phyloP scores from a whole-genome alignment of 2,329 filamentous ascomycete species.

The Colletotrichum tamarilloi region DNA sequence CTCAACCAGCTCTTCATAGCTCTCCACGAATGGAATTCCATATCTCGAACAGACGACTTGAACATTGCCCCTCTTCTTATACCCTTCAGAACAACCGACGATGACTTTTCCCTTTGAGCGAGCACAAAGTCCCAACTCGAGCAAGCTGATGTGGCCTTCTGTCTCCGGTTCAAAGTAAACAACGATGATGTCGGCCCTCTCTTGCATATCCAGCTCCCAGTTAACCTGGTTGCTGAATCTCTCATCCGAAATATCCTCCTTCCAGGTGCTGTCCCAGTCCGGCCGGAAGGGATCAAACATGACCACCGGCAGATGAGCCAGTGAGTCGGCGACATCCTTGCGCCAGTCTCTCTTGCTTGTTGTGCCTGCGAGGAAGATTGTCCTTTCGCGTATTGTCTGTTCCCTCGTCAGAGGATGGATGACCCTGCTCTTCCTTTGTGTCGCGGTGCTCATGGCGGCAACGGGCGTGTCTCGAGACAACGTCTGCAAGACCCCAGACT shows the following conservation, averaged over 20 bases:
- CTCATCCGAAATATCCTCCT: constrained; percentile 57
- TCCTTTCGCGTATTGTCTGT: constrained; percentile 30
- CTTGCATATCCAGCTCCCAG: constrained; percentile 71
- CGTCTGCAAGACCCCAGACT: not conserved
- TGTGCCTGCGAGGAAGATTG: constrained; percentile 69
- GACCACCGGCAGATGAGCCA: constrained; percentile 60
- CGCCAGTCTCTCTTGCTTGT: constrained; percentile 66
- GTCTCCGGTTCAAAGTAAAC: constrained; percentile 67
- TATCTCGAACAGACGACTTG: constrained; percentile 64
- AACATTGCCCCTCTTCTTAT: constrained; percentile 71
- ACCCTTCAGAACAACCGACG: constrained; percentile 63
- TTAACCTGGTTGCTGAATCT: constrained; percentile 65
- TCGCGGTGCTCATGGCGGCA: not conserved
- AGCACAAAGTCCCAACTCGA: constrained; percentile 69
- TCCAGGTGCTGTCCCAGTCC: constrained; percentile 67
- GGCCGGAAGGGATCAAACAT: constrained; percentile 67
- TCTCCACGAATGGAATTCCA: constrained; percentile 55
- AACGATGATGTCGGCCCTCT: constrained; percentile 63
- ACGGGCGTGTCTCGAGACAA: not conserved
- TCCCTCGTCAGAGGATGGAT: constrained; percentile 13
- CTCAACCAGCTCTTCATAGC: constrained; percentile 52
- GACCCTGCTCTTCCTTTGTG: constrained; percentile 37
- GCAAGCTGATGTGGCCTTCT: constrained; percentile 65
- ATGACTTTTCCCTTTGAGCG: constrained; percentile 54
- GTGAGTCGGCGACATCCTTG: constrained; percentile 49